phyloP scores from a whole-genome alignment of 352 stramenopile genomes.

The Aphanomyces euteiches region DNA sequence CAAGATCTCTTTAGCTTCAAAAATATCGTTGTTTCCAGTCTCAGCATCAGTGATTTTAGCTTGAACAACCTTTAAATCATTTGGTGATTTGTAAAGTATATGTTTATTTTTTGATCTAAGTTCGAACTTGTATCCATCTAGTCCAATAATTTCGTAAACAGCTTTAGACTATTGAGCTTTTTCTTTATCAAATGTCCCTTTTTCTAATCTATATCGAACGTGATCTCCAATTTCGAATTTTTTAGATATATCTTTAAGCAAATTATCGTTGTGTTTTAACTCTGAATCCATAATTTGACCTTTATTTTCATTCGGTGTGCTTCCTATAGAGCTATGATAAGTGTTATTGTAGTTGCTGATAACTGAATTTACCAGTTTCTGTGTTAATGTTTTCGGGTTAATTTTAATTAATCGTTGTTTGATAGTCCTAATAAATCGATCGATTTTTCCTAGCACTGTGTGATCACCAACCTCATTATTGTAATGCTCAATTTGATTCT shows the following conservation, averaged over 20 bases:
- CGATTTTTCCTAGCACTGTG: conserved; percentile 33
- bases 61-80: conserved; percentile 3
- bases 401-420: conserved; percentile 33
- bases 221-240: not conserved
- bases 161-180: not conserved
- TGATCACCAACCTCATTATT: conserved; percentile 33
- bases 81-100: not conserved
- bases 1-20: not conserved
- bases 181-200: not conserved
- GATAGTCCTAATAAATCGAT: conserved; percentile 36
- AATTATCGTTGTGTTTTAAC: conserved; percentile 24
- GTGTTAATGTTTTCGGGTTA: conserved; percentile 8
- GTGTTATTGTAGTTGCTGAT: conserved; percentile 33
- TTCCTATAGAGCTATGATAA: conserved; percentile 15
- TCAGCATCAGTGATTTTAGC: not conserved
- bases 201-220: not conserved
- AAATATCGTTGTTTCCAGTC: not conserved
- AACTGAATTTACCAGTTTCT: conserved; percentile 27
- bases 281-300: conserved; percentile 21
- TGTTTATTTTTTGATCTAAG: not conserved
- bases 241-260: not conserved
- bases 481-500: conserved; percentile 30
- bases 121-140: not conserved
- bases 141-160: not conserved
- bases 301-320: conserved; percentile 29